phyloP scores from a whole-genome alignment of 805 yeast species.

The Lipomyces lipofer region DNA sequence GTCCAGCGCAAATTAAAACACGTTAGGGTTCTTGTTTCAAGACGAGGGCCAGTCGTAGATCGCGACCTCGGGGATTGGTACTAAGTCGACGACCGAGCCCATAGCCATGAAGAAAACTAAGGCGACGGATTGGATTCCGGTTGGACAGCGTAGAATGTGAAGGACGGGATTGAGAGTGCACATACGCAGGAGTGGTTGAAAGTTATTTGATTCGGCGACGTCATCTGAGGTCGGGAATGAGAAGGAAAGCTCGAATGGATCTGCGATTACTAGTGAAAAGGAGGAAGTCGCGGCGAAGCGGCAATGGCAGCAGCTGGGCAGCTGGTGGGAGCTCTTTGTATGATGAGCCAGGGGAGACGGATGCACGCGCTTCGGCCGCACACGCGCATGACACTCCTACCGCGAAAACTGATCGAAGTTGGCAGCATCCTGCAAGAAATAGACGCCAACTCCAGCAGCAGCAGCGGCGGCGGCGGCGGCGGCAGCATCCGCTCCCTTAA shows the following conservation, averaged over 20 bases:
- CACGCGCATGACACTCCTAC: slow-evolving; percentile 77
- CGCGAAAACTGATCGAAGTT: slow-evolving; percentile 96
- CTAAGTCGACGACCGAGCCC: slow-evolving; percentile 64
- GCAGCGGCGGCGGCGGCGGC: no score
- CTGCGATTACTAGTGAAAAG: slow-evolving; percentile 32
- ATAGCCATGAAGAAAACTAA: slow-evolving; percentile 66
- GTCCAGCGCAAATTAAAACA: no score
- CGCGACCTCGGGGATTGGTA: no score
- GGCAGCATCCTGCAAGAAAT: slow-evolving; percentile 73
- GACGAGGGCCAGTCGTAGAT: no score
- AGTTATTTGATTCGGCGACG: slow-evolving; percentile 6
- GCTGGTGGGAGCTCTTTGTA: slow-evolving; percentile 50
- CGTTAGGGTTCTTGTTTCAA: no score
- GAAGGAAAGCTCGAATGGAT: slow-evolving; percentile 6
- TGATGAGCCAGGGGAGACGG: slow-evolving; percentile 49
- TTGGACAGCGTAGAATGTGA: slow-evolving; percentile 49
- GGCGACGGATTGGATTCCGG: slow-evolving; percentile 53
- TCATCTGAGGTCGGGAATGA: not conserved
- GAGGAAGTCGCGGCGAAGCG: slow-evolving; percentile 43
- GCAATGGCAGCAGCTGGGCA: slow-evolving; percentile 58
- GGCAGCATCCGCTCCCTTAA: slow-evolving; percentile 15
- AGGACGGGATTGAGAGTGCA: slow-evolving; percentile 49
- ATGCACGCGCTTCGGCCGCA: slow-evolving; percentile 47
- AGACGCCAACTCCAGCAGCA: slow-evolving; percentile 71
- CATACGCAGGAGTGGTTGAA: slow-evolving; percentile 32